Percentiles rank a stretch among this genome's conserved stretches.
Evolutionary conservation across 805 yeast species (phyloP).

Genomic region (Torulaspora indica): DNA sequence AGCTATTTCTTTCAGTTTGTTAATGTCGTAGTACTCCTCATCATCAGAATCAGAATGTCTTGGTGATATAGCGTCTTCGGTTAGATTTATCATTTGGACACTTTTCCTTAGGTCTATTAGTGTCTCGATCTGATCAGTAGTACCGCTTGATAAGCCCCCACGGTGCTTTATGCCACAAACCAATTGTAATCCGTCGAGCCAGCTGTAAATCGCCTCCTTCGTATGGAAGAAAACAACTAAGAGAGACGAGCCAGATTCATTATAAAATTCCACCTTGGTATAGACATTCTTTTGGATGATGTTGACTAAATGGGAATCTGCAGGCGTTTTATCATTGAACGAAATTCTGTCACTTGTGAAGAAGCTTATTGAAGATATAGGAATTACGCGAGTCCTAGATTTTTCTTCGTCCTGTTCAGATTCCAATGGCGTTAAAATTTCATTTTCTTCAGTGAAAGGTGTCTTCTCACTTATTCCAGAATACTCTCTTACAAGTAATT

Average conservation of each 20-base stretch:
- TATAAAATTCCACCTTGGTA: slow-evolving; percentile 51
- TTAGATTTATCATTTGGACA: slow-evolving; percentile 45
- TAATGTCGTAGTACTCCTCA: slow-evolving; percentile 26
- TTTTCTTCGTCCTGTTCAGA: slow-evolving; percentile 8
- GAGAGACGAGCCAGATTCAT: slow-evolving; percentile 40
- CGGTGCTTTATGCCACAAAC: slow-evolving; percentile 36
- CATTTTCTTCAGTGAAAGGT: slow-evolving; percentile 60
- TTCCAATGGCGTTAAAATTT: slow-evolving; percentile 22
- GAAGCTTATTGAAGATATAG: slow-evolving; percentile 46
- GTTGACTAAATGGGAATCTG: slow-evolving; percentile 46
- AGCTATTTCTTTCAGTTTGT: slow-evolving; percentile 24
- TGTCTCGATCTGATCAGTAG: slow-evolving; percentile 42
- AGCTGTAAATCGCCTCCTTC: slow-evolving; percentile 58
- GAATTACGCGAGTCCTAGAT: slow-evolving; percentile 40
- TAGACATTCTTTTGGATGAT: slow-evolving; percentile 54
- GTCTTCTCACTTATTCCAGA: slow-evolving; percentile 41
- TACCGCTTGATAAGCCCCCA: slow-evolving; percentile 38
- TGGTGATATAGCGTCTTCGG: slow-evolving; percentile 18
- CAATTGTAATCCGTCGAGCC: slow-evolving; percentile 74
- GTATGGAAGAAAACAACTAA: slow-evolving; percentile 68
- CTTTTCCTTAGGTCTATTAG: slow-evolving; percentile 45
- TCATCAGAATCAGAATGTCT: slow-evolving; percentile 16
- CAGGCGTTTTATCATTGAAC: slow-evolving; percentile 43
- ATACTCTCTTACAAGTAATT: slow-evolving; percentile 58
- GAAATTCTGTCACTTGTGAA: slow-evolving; percentile 49